phyloP scores from a whole-genome alignment of 179 eudicot species.

The Camellia oleifera region DNA sequence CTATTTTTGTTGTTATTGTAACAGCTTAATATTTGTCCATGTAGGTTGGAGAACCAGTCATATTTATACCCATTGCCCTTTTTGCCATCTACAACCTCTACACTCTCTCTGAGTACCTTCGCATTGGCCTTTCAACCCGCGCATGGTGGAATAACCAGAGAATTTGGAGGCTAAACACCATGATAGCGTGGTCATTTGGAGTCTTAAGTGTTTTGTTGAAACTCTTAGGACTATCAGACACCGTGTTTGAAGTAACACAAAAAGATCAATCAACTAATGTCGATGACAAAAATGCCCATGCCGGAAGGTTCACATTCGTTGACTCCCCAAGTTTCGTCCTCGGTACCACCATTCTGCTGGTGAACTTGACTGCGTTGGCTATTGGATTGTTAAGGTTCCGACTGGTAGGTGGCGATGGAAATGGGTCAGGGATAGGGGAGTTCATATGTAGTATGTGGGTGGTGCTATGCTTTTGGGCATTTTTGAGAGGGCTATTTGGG shows the following conservation, averaged over 20 bases:
- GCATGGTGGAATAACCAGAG: conserved; percentile 41
- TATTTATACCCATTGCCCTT: background rate
- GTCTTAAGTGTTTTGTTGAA: conserved; percentile 14
- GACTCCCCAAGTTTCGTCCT: conserved; percentile 26
- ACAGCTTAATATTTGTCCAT: background rate
- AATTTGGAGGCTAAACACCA: conserved; percentile 21
- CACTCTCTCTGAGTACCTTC: conserved; percentile 19
- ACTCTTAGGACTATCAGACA: conserved; percentile 20
- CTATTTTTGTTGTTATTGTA: background rate
- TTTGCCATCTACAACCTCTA: conserved; percentile 23
- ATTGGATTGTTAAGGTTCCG: background rate
- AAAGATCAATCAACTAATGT: conserved; percentile 15
- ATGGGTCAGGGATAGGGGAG: conserved; percentile 25
- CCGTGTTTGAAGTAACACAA: conserved; percentile 29
- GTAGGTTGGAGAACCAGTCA: conserved; percentile 7
- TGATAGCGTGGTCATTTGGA: conserved; percentile 25
- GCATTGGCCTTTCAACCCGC: conserved; percentile 16
- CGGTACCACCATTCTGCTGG: conserved; percentile 22
- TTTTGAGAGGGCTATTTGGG: conserved; percentile 31
- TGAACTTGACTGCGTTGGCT: conserved; percentile 22
- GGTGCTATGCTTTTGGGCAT: conserved; percentile 21
- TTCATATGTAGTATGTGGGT: conserved; percentile 20
- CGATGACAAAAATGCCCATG: background rate
- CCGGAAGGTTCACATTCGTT: conserved; percentile 26
- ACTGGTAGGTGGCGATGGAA: background rate